phyloP scores from a whole-genome alignment of 164 flowering plant species.

The Dillenia turbinata region DNA sequence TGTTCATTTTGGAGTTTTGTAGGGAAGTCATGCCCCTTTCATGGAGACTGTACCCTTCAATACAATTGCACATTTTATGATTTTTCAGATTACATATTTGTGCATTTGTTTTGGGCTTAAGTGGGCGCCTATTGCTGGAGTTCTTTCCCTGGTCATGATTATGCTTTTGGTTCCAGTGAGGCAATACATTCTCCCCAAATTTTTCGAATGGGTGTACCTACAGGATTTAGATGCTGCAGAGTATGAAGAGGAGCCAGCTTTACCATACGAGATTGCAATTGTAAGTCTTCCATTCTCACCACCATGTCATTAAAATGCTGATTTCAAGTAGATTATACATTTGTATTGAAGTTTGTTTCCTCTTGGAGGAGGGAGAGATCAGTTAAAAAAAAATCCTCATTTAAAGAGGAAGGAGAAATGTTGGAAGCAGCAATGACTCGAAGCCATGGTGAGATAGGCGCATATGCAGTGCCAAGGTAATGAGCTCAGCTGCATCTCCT shows the following conservation, averaged over 20 bases:
- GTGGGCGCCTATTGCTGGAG: constrained; percentile 44
- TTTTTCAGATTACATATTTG: constrained; percentile 38
- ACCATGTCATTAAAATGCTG: background rate
- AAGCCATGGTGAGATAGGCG: constrained; percentile 37
- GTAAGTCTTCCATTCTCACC: constrained; percentile 8
- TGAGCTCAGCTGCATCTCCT: constrained; percentile 19
- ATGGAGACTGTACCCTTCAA: constrained; percentile 45
- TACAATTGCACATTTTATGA: constrained; percentile 34
- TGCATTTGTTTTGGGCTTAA: constrained; percentile 38
- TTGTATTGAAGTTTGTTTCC: background rate
- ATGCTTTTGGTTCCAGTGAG: constrained; percentile 48
- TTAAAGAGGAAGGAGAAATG: constrained; percentile 34
- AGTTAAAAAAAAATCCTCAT: constrained; percentile 18
- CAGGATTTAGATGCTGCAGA: constrained; percentile 49
- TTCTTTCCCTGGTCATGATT: constrained; percentile 37
- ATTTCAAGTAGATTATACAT: background rate
- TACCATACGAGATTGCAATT: constrained; percentile 21
- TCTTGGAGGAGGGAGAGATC: constrained; percentile 21
- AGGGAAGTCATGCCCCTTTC: constrained; percentile 36
- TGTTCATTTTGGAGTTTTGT: constrained; percentile 25
- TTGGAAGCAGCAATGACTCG: constrained; percentile 35
- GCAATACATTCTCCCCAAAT: constrained; percentile 40
- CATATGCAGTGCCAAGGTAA: constrained; percentile 21
- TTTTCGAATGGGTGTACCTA: constrained; percentile 36
- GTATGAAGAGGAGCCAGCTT: constrained; percentile 36